Conservation (phyloP, 768 basidiomycete genomes). For the Holtermannia corniformis region DNA sequence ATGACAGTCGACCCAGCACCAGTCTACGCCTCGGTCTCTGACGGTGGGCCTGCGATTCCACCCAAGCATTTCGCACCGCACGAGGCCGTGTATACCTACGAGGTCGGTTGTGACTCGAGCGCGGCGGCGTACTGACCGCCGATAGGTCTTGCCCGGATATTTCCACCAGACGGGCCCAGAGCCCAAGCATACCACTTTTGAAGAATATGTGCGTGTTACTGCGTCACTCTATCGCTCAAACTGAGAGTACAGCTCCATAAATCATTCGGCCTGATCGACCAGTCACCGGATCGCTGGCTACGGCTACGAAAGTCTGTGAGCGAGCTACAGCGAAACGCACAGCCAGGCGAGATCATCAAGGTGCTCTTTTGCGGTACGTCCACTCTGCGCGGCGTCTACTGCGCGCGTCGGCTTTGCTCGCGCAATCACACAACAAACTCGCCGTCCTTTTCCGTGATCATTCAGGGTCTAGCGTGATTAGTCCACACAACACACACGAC, state of each 20-base stretch:
- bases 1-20: no score
- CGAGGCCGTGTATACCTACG: no score
- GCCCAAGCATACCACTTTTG: slow-evolving; percentile 17
- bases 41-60: no score
- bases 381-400: not conserved
- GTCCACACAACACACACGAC: not conserved
- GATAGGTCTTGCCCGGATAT: no score
- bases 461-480: not conserved
- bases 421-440: no score
- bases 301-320: slow-evolving; percentile 19
- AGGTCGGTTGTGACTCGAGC: no score
- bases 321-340: slow-evolving; percentile 21
- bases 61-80: no score
- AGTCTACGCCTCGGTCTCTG: no score
- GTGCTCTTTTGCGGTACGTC: slow-evolving; percentile 33
- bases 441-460: not conserved
- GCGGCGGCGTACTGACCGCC: no score
- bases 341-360: slow-evolving; percentile 31
- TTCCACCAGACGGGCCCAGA: slow-evolving; percentile 25
- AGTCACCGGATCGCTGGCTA: slow-evolving; percentile 23
- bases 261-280: slow-evolving; percentile 31
- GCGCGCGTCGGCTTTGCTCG: not conserved
- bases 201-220: slow-evolving; percentile 18
- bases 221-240: not conserved
- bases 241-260: slow-evolving; percentile 16